phyloP scores from a whole-genome alignment of 73 alveolate species.

The Symbiodinium natans region DNA sequence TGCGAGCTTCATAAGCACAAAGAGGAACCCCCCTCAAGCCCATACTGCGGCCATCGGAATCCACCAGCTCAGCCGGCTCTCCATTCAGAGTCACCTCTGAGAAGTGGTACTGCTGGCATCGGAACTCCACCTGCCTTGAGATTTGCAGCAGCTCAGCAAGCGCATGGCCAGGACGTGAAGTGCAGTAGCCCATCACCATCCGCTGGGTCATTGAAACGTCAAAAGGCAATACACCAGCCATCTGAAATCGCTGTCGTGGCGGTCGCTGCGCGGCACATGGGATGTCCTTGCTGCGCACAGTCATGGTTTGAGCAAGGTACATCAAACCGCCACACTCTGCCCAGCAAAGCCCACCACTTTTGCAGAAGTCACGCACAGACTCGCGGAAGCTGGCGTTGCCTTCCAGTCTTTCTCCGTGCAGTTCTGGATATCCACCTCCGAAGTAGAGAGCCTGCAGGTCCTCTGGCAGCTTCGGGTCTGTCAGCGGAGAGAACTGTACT shows the following conservation, averaged over 20 bases:
- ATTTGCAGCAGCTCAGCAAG: neutral
- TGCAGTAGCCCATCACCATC: conserved; percentile 1
- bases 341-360: neutral
- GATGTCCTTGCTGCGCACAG: neutral
- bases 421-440: conserved; percentile 17
- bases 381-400: neutral
- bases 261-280: neutral
- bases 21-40: neutral
- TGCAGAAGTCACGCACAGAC: neutral
- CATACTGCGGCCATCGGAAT: neutral
- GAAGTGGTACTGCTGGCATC: conserved; percentile 1
- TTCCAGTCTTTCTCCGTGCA: neutral
- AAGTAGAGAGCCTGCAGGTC: neutral
- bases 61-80: neutral
- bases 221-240: conserved; percentile 6
- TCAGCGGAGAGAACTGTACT: neutral
- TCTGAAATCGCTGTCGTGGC: neutral
- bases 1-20: neutral
- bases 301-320: neutral
- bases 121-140: neutral
- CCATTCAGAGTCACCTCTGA: neutral
- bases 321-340: conserved; percentile 37
- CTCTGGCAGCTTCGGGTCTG: neutral
- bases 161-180: neutral
- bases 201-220: neutral